Conservation (phyloP, 2,329 filamentous ascomycete species). For the Verticillium nonalfalfae region DNA sequence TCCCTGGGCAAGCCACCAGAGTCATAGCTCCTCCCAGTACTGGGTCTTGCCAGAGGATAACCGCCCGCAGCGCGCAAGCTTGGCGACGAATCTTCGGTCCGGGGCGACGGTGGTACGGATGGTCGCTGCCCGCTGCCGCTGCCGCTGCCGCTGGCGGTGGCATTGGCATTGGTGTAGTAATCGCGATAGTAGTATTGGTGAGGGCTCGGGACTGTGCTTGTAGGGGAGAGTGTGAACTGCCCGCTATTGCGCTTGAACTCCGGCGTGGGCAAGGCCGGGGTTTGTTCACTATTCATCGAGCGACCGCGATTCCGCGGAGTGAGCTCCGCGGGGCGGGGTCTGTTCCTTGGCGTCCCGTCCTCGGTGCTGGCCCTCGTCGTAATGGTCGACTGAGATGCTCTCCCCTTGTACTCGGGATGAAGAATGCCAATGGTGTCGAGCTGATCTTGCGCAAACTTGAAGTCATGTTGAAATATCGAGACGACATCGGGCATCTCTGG, state of each 20-base stretch:
- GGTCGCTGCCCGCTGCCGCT: constrained; percentile 15
- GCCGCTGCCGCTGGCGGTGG: constrained; percentile 5
- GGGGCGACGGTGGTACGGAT: constrained; percentile 35
- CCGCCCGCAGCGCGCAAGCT: constrained; percentile 30
- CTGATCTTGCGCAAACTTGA: constrained; percentile 66
- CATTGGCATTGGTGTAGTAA: constrained; percentile 37
- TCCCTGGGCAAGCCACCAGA: constrained; percentile 42
- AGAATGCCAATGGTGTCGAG: constrained; percentile 68
- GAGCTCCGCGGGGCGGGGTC: constrained; percentile 41
- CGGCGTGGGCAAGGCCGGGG: constrained; percentile 56
- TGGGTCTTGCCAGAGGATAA: constrained; percentile 39
- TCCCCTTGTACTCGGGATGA: constrained; percentile 63
- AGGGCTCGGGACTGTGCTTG: constrained; percentile 39
- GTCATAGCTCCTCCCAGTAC: constrained; percentile 55
- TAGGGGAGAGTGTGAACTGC: constrained; percentile 57
- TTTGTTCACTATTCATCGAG: constrained; percentile 57
- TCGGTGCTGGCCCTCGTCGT: constrained; percentile 52
- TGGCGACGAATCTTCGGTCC: constrained; percentile 45
- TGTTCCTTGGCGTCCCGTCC: constrained; percentile 40
- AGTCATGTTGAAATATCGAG: constrained; percentile 72
- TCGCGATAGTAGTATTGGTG: constrained; percentile 52
- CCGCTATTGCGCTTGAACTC: constrained; percentile 62
- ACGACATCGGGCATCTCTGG: constrained; percentile 69
- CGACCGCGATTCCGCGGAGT: constrained; percentile 47
- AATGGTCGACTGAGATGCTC: constrained; percentile 52